Percentiles rank a stretch among this genome's conserved stretches.
phyloP scores from a whole-genome alignment of 805 yeast genomes.

The Saccharomycopsis sp. region DNA sequence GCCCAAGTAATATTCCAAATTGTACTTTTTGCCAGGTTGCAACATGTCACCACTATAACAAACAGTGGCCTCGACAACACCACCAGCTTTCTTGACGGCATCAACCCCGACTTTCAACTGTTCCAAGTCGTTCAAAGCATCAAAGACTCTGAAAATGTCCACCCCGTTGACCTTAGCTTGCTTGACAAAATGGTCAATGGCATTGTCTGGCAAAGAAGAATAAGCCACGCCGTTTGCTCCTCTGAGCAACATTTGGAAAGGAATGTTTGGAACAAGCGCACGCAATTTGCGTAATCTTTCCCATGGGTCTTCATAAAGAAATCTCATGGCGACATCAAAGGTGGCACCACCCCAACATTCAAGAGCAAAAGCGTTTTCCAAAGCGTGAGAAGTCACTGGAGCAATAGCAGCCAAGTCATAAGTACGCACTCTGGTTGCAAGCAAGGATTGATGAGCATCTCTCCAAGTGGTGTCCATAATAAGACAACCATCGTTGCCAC shows the following conservation, averaged over 20 bases:
- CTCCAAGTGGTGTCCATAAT: constrained; percentile 99
- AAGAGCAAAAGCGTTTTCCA: constrained; percentile 83
- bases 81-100: constrained; percentile 97
- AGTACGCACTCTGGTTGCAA: constrained; percentile 97
- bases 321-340: constrained; percentile 97
- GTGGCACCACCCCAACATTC: constrained; percentile 99
- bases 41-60: constrained; percentile 99
- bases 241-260: constrained; percentile 97
- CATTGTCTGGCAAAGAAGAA: constrained; percentile 96
- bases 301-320: constrained; percentile 99
- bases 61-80: constrained; percentile 96
- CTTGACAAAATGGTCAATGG: constrained; percentile 91
- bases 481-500: constrained; percentile 76
- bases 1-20: constrained; percentile 77
- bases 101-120: constrained; percentile 96
- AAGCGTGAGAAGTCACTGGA: constrained; percentile 84
- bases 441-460: constrained; percentile 96
- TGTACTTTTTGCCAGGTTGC: constrained; percentile 90
- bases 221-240: constrained; percentile 99
- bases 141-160: constrained; percentile 96
- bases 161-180: constrained; percentile 96
- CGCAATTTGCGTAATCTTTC: constrained; percentile 83
- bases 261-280: constrained; percentile 90
- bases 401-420: constrained; percentile 88
- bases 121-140: constrained; percentile 92